Evolutionary conservation across 2,329 filamentous ascomycete species (phyloP), one percentile per base, ranked within the genome.

Genomic region (Escovopsis sp.): DNA sequence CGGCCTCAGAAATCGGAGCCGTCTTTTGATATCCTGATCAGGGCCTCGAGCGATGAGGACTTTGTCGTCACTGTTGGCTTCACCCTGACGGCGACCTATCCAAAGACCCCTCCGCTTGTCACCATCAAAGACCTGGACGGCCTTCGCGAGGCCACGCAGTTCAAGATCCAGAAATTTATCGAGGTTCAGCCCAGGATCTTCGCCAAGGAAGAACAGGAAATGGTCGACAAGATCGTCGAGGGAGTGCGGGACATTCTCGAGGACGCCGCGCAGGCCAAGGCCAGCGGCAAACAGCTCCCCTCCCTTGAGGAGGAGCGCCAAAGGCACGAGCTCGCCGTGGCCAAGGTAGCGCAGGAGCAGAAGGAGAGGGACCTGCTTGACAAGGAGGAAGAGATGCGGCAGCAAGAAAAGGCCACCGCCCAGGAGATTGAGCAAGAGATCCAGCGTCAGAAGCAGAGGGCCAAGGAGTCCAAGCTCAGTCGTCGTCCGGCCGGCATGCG

Each of bases 301-400:
- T 94, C 86, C 30, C 68, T 96, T 6, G 86, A 94, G 54, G 86
- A 93, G 53, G 88, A 96, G 60, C 77, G 88, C 34, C 86, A 83
- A 26, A 78, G 78, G 12, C 85, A 94, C 48, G 85, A 93, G 62
- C 82, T 82, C 19, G 76, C 75, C 23, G 68, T 84, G 26, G 76
- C 76, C 38, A 70, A 71, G 53, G 62, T 75, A 41, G 82, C 72
- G 50, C 65, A 66, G 59, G 72, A 70, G 55, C 68, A 75, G 47
- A 69, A 66, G 46, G 65, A 70, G 48, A 67, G 67, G 39, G 67
- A 75, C 40, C 68, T 72, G 35, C 63, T 66, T 36, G 72, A 69
- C 51, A 72, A 66, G 46, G 55, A 69, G 33, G 66, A 77, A 46
- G 77, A 78, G 49, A 69, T 63, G 42, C 68, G 70, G 45, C 80